Evolutionary conservation across 2,329 filamentous ascomycete species (phyloP).

Genomic region (Nigrospora sphaerica): DNA sequence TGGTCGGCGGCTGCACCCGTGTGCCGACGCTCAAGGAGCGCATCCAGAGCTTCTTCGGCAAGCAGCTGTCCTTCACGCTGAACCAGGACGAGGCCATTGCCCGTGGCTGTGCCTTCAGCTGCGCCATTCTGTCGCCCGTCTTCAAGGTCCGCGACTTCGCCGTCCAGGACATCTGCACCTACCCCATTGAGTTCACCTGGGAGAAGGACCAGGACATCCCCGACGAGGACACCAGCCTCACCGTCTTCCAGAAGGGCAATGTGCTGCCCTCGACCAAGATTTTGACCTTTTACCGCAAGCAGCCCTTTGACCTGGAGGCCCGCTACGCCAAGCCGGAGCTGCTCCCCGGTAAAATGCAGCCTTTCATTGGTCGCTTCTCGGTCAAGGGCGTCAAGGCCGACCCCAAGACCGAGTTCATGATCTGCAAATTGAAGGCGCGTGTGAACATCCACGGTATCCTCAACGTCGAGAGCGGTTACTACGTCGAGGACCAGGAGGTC

Average conservation of each 20-base stretch:
- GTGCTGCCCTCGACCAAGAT: conserved; percentile 98
- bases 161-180: conserved; percentile 94
- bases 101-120: conserved; percentile 93
- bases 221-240: conserved; percentile 94
- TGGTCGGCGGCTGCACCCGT: conserved; percentile 92
- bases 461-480: conserved; percentile 96
- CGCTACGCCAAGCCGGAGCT: conserved; percentile 81
- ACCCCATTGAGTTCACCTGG: conserved; percentile 98
- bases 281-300: conserved; percentile 97
- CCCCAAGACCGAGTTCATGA: conserved; percentile 95
- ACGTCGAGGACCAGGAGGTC: conserved; percentile 94
- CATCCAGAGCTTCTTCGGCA: conserved; percentile 87
- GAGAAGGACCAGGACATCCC: conserved; percentile 98
- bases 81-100: conserved; percentile 98
- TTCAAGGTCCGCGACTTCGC: conserved; percentile 98
- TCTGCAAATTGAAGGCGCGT: conserved; percentile 98
- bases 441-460: conserved; percentile 94
- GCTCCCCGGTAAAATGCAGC: conserved; percentile 82
- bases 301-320: conserved; percentile 93
- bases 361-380: conserved; percentile 96
- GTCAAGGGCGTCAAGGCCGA: conserved; percentile 96
- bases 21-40: conserved; percentile 87
- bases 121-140: conserved; percentile 91
- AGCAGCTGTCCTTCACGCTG: conserved; percentile 87
- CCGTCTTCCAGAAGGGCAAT: conserved; percentile 96